These are phyloP conservation scores for Capillidium heterosporum DNA, from an alignment of 371 early-diverging fungal genomes.

Conservation along the genomic window DNA sequence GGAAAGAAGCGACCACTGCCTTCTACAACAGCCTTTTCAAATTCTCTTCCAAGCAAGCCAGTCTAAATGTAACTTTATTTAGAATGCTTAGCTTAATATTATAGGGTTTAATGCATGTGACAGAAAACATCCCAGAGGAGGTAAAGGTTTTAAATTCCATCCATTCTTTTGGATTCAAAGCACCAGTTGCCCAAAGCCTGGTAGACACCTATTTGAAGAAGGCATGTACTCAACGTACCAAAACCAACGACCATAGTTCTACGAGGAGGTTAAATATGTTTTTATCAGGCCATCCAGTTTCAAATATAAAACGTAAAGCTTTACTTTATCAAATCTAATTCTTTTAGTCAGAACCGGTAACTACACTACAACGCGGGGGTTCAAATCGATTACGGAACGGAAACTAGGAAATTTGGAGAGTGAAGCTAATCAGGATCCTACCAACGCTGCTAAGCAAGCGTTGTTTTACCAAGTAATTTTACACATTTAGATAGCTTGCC, in stretches of 20 bases:
- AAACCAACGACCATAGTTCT: background rate
- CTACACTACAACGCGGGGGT: background rate
- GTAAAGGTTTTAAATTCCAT: too few relatives aligned
- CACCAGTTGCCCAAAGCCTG: too few relatives aligned
- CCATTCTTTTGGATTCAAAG: too few relatives aligned
- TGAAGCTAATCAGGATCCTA: conserved; percentile 41
- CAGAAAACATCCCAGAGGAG: too few relatives aligned
- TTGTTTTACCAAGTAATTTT: conserved; percentile 40
- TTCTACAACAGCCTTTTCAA: too few relatives aligned
- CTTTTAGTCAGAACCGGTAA: background rate
- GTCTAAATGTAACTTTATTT: too few relatives aligned
- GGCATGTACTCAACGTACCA: background rate
- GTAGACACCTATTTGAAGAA: background rate
- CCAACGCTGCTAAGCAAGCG: conserved; percentile 42
- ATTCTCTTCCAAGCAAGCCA: too few relatives aligned
- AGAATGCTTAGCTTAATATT: too few relatives aligned
- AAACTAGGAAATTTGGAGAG: conserved; percentile 34
- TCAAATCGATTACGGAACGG: background rate
- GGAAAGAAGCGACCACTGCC: background rate
- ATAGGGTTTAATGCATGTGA: too few relatives aligned
- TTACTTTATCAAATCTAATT: background rate
- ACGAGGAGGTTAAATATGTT: background rate
- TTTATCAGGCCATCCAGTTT: background rate
- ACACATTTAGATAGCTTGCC: background rate
- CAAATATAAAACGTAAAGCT: background rate